Conservation (phyloP, 768 basidiomycete genomes). For the Boletus rex-veris region DNA sequence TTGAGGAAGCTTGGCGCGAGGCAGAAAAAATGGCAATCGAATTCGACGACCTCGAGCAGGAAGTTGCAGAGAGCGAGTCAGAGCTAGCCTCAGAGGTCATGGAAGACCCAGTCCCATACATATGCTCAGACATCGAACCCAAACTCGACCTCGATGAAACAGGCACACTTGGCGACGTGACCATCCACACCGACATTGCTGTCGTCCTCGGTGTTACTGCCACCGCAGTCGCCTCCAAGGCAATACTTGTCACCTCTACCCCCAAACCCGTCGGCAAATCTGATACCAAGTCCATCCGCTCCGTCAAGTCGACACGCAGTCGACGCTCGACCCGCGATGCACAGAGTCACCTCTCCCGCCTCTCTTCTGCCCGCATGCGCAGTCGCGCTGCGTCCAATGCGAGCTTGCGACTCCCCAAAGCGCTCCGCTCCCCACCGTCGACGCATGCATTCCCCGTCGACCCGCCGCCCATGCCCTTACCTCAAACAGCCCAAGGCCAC, state of each 20-base stretch:
- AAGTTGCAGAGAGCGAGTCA: conserved; percentile 20
- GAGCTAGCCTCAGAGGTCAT: conserved; percentile 2
- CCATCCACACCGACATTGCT: conserved; percentile 26
- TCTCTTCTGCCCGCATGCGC: conserved; percentile 63
- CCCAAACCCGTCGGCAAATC: conserved; percentile 3
- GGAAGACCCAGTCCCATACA: neutral
- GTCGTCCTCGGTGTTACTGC: conserved; percentile 38
- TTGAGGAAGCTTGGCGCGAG: conserved; percentile 78
- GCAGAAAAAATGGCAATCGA: conserved; percentile 71
- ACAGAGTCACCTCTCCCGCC: conserved; percentile 37
- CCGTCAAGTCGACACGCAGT: conserved; percentile 25
- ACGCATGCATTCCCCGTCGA: conserved; percentile 31
- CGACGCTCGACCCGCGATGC: conserved; percentile 23
- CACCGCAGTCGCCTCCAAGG: conserved; percentile 36
- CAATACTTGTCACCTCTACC: conserved; percentile 26
- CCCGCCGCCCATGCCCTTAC: conserved; percentile 31
- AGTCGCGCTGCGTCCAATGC: conserved; percentile 62
- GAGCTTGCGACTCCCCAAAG: conserved; percentile 58
- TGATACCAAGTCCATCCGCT: conserved; percentile 25
- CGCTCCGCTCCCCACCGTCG: conserved; percentile 31
- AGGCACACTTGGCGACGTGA: conserved; percentile 19
- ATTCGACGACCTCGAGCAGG: conserved; percentile 58
- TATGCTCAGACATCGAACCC: neutral
- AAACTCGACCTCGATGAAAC: conserved; percentile 28
- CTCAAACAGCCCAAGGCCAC: conserved; percentile 6